These are phyloP conservation scores for Pleurotus tuber-regium DNA, from an alignment of 768 basidiomycete genomes.

Conservation along the genomic window DNA sequence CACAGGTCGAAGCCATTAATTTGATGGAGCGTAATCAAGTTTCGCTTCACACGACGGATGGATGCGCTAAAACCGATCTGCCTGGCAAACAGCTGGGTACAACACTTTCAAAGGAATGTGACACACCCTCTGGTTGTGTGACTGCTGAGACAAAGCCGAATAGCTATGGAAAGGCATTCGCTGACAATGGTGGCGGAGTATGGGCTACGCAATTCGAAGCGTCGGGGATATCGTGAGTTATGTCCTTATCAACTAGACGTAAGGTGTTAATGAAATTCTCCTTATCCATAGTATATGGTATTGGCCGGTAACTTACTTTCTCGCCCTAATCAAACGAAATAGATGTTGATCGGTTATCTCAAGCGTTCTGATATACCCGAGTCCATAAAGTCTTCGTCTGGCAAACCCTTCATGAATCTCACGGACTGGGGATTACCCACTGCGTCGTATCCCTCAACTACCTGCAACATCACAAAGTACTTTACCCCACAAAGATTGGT, in stretches of 20 bases:
- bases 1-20: slow-evolving; percentile 75
- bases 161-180: slow-evolving; percentile 70
- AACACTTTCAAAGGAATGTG: slow-evolving; percentile 50
- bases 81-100: slow-evolving; percentile 51
- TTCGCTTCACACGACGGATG: slow-evolving; percentile 50
- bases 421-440: slow-evolving; percentile 59
- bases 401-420: slow-evolving; percentile 50
- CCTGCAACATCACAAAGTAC: slow-evolving; percentile 52
- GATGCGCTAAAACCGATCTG: slow-evolving; percentile 36
- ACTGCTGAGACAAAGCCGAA: slow-evolving; percentile 48
- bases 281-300: slow-evolving; percentile 50
- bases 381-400: slow-evolving; percentile 41
- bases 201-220: slow-evolving; percentile 72
- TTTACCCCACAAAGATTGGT: slow-evolving; percentile 66
- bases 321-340: no score
- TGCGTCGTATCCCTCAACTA: slow-evolving; percentile 60
- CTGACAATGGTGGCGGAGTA: slow-evolving; percentile 63
- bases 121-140: slow-evolving; percentile 59
- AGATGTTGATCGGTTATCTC: no score
- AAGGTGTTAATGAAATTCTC: slow-evolving; percentile 30
- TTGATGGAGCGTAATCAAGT: slow-evolving; percentile 49
- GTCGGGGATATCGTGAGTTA: slow-evolving; percentile 60
- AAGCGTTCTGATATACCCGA: slow-evolving; percentile 48
- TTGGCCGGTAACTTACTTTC: slow-evolving; percentile 26
- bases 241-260: neutral